Evolutionary conservation across 1,139 yeast genomes (phyloP), one percentile per base, ranked within the genome.

Genomic region (Blastobotrys niveus): DNA sequence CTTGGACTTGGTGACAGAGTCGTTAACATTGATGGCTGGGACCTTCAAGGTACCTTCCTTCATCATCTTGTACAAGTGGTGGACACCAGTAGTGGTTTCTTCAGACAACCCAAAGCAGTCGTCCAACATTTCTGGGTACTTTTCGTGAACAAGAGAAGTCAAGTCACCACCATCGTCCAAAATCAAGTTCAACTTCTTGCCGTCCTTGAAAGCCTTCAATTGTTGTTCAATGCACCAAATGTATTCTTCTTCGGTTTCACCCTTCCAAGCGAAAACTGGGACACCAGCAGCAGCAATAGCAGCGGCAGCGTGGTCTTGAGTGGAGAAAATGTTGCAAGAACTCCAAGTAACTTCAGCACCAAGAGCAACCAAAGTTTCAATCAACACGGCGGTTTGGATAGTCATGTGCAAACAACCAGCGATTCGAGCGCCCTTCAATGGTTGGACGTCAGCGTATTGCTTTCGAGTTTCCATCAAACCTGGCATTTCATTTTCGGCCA

Each of bases 261-360:
- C 98, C 80, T 91, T 91, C 98, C 98, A 93, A 64, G 99, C 99
- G 62, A 88, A 93, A 58, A 93, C 99, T 67, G 99, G 98, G 52
- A 91, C 94, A 75, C 98, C 99, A 60, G 96, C 73, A 61, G 98
- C 98, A 62, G 99, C 99, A 71, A 93, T 91, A 64, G 98, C 98
- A 65, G 99, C 97, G 64, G 99, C 98, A 60, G 97, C 97, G 70
- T 91, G 97, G 74, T 91, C 98, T 77, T 91, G 99, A 57, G 99
- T 91, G 60, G 97, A 91, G 84, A 87, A 91, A 65, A 91, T 91
- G 95, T 91, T 91, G 81, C 99, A 91, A 45, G 97, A 89, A 56
- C 96, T 79, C 99, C 99, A 91, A 66, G 99, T 91, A 57, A 91
- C 99, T 77, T 91, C 99, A 58, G 99, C 99, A 76, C 99, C 99